Evolutionary conservation across 2,329 filamentous ascomycete species (phyloP).

Genomic region (Colletotrichum kahawae): DNA sequence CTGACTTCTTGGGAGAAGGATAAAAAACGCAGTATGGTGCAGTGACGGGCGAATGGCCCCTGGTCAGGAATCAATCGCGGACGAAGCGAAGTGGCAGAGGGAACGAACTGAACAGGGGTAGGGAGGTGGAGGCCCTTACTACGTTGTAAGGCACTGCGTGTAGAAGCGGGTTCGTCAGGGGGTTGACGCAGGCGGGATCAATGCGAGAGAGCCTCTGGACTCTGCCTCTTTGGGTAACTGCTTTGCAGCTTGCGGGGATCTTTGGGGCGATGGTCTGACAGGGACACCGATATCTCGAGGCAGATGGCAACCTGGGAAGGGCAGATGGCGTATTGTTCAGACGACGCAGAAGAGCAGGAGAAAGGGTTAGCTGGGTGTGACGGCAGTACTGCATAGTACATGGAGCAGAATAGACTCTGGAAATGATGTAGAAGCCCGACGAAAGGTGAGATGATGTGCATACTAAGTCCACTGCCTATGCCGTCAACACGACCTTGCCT

Average conservation of each 20-base stretch:
- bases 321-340: conserved; percentile 7
- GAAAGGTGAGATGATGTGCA: background rate
- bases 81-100: conserved; percentile 6
- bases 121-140: background rate
- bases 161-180: conserved; percentile 8
- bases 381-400: background rate
- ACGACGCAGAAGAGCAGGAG: background rate
- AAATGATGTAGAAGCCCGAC: background rate
- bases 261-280: background rate
- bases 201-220: conserved; percentile 7
- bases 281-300: background rate
- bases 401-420: background rate
- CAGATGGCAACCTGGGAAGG: background rate
- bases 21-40: background rate
- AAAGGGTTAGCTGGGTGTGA: background rate
- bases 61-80: conserved; percentile 9
- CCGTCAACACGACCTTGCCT: background rate
- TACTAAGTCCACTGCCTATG: background rate
- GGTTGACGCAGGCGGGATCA: conserved; percentile 18
- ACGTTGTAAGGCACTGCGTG: background rate
- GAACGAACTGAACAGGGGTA: background rate
- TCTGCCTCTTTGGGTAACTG: conserved; percentile 6
- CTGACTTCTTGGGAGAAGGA: background rate
- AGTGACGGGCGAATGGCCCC: background rate
- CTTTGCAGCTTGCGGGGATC: background rate